Evolutionary conservation across 73 alveolate species (phyloP).

Genomic region (Tetrahymena malaccensis): DNA sequence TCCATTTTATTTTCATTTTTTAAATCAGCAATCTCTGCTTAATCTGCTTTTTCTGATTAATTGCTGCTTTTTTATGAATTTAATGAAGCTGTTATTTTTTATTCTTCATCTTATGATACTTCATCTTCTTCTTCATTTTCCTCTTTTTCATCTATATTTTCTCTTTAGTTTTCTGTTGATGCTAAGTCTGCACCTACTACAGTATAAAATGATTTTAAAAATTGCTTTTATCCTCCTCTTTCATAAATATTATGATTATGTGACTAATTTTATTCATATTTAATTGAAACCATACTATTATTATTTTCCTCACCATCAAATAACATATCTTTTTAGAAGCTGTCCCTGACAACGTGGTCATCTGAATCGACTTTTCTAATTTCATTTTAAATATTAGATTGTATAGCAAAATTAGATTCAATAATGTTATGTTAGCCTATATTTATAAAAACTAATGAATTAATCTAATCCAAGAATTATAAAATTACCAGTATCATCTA

Average conservation of each 20-base stretch:
- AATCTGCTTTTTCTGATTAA: not conserved
- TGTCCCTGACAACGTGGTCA: not conserved
- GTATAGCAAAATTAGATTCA: not conserved
- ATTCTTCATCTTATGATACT: not conserved
- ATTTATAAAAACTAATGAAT: too few species aligned
- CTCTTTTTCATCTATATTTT: not conserved
- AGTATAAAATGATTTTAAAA: not conserved
- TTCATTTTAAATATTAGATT: not conserved
- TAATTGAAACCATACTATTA: not conserved
- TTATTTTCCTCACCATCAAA: not conserved
- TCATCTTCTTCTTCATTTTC: not conserved
- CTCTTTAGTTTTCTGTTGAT: not conserved
- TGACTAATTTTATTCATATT: not conserved
- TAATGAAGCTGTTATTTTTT: not conserved
- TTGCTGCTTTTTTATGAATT: not conserved
- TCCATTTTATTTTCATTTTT: not conserved
- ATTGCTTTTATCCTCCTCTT: too few species aligned
- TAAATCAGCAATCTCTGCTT: not conserved
- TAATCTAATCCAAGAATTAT: too few species aligned
- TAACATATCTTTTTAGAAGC: not conserved
- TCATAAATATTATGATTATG: too few species aligned
- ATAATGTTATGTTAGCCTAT: too few species aligned
- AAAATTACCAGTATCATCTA: not conserved
- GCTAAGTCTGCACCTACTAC: not conserved
- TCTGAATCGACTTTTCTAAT: not conserved